phyloP scores from a whole-genome alignment of 257 asterid species.

The Primulina tabacum region DNA sequence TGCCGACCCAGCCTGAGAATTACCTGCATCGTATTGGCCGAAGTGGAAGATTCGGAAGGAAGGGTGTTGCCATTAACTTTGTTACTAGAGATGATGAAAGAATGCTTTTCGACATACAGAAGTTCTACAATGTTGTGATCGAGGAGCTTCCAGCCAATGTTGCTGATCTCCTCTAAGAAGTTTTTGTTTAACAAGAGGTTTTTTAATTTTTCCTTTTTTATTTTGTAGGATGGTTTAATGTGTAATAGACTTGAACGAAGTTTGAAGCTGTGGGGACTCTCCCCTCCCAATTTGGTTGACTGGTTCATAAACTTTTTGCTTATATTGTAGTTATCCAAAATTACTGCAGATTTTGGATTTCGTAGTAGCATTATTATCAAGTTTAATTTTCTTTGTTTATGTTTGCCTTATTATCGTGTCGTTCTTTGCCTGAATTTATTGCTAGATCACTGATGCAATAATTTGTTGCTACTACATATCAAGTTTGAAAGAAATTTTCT shows the following conservation, averaged over 20 bases:
- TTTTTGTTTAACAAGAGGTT: conserved; percentile 36
- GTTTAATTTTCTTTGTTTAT: conserved; percentile 20
- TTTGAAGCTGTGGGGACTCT: conserved; percentile 23
- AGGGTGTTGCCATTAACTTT: conserved; percentile 88
- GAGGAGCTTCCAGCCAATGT: conserved; percentile 89
- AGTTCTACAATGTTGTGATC: conserved; percentile 60
- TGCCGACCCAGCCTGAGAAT: conserved; percentile 83
- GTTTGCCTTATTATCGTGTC: background rate
- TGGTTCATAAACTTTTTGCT: conserved; percentile 32
- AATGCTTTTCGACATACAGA: conserved; percentile 70
- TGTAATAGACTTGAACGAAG: conserved; percentile 31
- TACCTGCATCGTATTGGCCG: conserved; percentile 85
- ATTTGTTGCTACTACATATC: too few species aligned
- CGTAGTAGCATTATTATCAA: conserved; percentile 28
- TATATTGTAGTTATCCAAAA: conserved; percentile 39
- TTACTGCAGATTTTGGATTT: conserved; percentile 37
- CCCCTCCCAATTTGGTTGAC: conserved; percentile 29
- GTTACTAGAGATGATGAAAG: conserved; percentile 75
- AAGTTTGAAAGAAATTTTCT: background rate
- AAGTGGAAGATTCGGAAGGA: conserved; percentile 83
- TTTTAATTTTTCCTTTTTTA: conserved; percentile 31
- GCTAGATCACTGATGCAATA: background rate
- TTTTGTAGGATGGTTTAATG: conserved; percentile 35
- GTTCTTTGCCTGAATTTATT: conserved; percentile 2
- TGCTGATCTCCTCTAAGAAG: conserved; percentile 62